Evolutionary conservation across 441 rosid genomes (phyloP), one percentile per base, ranked within the genome.

Genomic region (Corymbia calophylla): DNA sequence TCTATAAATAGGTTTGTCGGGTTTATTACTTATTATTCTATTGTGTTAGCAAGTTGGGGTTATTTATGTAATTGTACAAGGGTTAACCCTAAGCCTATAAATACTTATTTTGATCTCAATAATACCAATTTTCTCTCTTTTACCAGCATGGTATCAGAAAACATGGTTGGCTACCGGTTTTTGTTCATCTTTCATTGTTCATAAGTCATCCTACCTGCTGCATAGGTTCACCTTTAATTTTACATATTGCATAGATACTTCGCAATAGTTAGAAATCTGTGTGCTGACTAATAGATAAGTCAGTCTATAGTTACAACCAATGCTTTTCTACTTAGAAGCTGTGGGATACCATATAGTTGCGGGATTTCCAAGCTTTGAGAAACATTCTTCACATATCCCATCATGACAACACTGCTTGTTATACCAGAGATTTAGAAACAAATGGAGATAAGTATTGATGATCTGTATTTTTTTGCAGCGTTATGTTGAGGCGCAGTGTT

Each of bases 401-500:
- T 77, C 9, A 23, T 23, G n/a, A 77, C 51, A 39, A 77, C 23
- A 23, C n/a, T 77, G 84, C 84, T 73, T 39, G 16, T 73, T 73
- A 39, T 21, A 12, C 84, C 51, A 12, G 27, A 39, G n/a, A 77
- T 77, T 39, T 77, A 23, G 84, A 29, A 77, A 77, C 14, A 44
- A 23, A 44, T 23, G 12, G 84, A 44, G 51, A 77, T 77, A n/a
- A 77, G 27, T 39, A 87, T 90, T 88, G 77, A 68, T 87, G 32
- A 73, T 18, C 58, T 91, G 88, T 91, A 44, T 91, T 91, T 89
- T 64, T 92, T 91, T 91, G 90, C 98, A 97, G 99, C 95, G 99
- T 35, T 98, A 98, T 92, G 99, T 97, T 64, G 99, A 98, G 93
- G 99, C 99, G 23, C 98, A 95, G 89, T 96, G 99, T 93, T 96